Conservation (phyloP, 2,329 filamentous ascomycete species). For the Colletotrichum scovillei region DNA sequence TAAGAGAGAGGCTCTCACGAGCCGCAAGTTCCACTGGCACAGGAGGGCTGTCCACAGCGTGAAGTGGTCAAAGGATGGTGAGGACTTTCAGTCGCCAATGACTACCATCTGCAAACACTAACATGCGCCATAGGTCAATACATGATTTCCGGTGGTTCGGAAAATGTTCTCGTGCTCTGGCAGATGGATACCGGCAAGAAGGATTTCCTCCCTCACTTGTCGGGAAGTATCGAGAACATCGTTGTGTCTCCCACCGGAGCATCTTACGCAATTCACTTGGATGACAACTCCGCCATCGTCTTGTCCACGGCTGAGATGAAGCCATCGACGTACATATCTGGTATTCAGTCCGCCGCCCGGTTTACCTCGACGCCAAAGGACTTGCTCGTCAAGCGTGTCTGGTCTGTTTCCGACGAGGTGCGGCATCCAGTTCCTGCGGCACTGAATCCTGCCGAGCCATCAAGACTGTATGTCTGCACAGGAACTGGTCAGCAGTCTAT, state of each 20-base stretch:
- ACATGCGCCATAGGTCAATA: slow-evolving; percentile 78
- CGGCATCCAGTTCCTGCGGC: slow-evolving; percentile 67
- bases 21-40: slow-evolving; percentile 90
- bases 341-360: slow-evolving; percentile 76
- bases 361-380: slow-evolving; percentile 63
- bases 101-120: neutral
- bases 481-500: slow-evolving; percentile 69
- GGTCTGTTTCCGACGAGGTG: slow-evolving; percentile 55
- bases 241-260: slow-evolving; percentile 83
- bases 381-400: slow-evolving; percentile 63
- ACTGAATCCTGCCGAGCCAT: slow-evolving; percentile 71
- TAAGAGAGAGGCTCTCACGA: slow-evolving; percentile 62
- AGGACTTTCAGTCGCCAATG: slow-evolving; percentile 38
- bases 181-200: slow-evolving; percentile 88
- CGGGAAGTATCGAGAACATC: slow-evolving; percentile 85
- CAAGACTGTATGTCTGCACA: slow-evolving; percentile 76
- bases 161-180: slow-evolving; percentile 92
- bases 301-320: slow-evolving; percentile 90
- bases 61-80: slow-evolving; percentile 94
- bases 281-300: slow-evolving; percentile 92
- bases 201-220: slow-evolving; percentile 90
- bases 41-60: slow-evolving; percentile 83
- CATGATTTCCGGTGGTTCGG: slow-evolving; percentile 89
- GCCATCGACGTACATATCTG: slow-evolving; percentile 85
- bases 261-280: slow-evolving; percentile 85